These are phyloP conservation scores for Takashimella tepidaria DNA, from an alignment of 1,284 basidiomycete species.

Conservation along the genomic window DNA sequence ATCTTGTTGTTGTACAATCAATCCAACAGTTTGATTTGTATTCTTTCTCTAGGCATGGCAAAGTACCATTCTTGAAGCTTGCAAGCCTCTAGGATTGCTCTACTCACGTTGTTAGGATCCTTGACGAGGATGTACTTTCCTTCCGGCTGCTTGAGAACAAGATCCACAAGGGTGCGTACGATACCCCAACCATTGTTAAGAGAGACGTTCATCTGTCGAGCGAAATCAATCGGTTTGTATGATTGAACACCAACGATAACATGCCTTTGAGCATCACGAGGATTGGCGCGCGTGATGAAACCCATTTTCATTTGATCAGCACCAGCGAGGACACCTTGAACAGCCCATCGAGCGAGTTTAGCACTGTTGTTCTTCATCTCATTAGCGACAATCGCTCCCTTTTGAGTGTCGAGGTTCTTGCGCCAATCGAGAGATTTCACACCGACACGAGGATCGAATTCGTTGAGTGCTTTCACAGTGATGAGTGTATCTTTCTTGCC, in stretches of 20 bases:
- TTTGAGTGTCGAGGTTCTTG: constrained; percentile 88
- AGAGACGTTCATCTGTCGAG: constrained; percentile 90
- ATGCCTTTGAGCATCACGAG: constrained; percentile 91
- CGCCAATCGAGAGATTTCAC: constrained; percentile 87
- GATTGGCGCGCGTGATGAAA: constrained; percentile 83
- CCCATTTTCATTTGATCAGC: constrained; percentile 98
- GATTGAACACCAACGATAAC: constrained; percentile 92
- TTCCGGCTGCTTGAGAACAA: constrained; percentile 91
- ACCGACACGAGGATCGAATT: constrained; percentile 77
- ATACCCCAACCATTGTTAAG: constrained; percentile 98
- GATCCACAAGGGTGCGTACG: constrained; percentile 84
- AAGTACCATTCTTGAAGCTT: too few relatives aligned
- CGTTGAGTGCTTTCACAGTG: constrained; percentile 93
- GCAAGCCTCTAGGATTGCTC: too few relatives aligned
- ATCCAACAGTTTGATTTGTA: too few relatives aligned
- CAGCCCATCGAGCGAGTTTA: constrained; percentile 96
- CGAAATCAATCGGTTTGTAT: constrained; percentile 91
- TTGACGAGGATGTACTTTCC: constrained; percentile 94
- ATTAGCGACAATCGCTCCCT: constrained; percentile 95
- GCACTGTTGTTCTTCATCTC: constrained; percentile 99
- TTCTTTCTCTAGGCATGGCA: too few relatives aligned
- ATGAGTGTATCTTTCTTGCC: constrained; percentile 59
- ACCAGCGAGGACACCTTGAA: constrained; percentile 91
- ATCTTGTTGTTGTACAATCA: background rate
- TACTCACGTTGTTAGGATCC: constrained; percentile 91